phyloP scores from a whole-genome alignment of 75 land plant species.

The Picea glauca region DNA sequence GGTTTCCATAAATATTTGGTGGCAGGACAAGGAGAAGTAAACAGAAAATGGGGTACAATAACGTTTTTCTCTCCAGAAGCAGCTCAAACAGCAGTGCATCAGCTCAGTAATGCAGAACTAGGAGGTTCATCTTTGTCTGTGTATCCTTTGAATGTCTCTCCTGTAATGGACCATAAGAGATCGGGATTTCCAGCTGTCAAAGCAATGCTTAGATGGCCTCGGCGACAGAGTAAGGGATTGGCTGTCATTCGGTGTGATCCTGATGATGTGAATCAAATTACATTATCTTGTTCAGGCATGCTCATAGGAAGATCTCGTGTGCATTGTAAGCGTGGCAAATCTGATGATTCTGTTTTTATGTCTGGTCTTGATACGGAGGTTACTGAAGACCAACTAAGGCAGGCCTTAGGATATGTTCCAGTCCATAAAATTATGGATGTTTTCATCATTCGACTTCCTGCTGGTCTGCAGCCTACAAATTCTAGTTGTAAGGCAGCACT shows the following conservation, averaged over 20 bases:
- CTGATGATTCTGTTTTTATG: constrained; percentile 29
- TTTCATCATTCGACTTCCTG: constrained; percentile 43
- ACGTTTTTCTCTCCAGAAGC: constrained; percentile 57
- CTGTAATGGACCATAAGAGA: constrained; percentile 22
- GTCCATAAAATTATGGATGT: constrained; percentile 36
- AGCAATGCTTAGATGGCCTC: constrained; percentile 69
- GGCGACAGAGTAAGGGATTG: constrained; percentile 52
- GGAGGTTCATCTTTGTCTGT: constrained; percentile 32
- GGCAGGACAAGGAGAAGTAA: constrained; percentile 23
- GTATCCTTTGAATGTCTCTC: constrained; percentile 22
- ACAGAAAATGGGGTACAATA: constrained; percentile 50
- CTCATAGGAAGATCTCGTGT: constrained; percentile 40
- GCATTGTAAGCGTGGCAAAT: constrained; percentile 34
- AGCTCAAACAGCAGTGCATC: constrained; percentile 43
- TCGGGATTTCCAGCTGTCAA: constrained; percentile 40
- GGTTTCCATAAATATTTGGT: constrained; percentile 28
- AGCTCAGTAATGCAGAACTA: constrained; percentile 23
- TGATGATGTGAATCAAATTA: constrained; percentile 29
- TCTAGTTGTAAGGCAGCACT: constrained; percentile 45
- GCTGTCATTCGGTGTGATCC: constrained; percentile 46
- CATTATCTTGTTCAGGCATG: constrained; percentile 29
- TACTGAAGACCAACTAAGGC: constrained; percentile 42
- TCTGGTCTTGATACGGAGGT: constrained; percentile 42
- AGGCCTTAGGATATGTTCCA: constrained; percentile 29
- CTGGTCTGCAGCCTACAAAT: constrained; percentile 25